Evolutionary conservation across 176 grass and related monocot species (phyloP), one percentile per base, ranked within the genome.

Genomic region (Musa itinerans): DNA sequence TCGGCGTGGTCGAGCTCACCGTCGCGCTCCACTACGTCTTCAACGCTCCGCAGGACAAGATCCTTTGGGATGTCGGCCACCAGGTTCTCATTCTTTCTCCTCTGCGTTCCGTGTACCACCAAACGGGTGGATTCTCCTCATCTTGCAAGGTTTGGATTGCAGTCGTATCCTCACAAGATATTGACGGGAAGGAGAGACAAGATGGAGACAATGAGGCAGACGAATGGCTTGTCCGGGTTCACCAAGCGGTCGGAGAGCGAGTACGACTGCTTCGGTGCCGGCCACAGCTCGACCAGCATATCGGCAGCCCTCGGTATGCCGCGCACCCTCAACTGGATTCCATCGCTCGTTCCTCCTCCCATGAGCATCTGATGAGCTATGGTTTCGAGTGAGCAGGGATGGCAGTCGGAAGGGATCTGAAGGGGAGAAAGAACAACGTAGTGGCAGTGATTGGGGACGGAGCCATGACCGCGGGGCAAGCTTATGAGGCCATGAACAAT

Each of bases 401-500:
- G 95, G 95, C 95, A 3, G 78, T 94, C 27, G 95, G 95, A 15
- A 69, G 95, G 73, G 95, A 99, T 81, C 84, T 99, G 12, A 99
- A 89, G 70, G 90, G 89, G 21, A 76, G 62, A 1, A 99, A 94
- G 57, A 99, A 99, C 86, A 94, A 92, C 78, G 95, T 99, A 54
- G 88, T 99, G 25, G 95, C 95, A 8, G 86, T 99, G 10, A 94
- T 99, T 53, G 95, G 95, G 19, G 95, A 99, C 73, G 95, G 95
- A 1, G 86, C 95, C 86, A 99, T 99, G 95, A 99, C 95, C 22
- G 95, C 95, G 0, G 95, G 95, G 25, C 90, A 99, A 87, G 95
- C 95, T n/a, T 99, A 99, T 63, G 95, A 99, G 78, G 95, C 95
- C 34, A 99, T 99, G 95, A 99, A 99, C 80, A 94, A 99, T 84